A percentile compares a stretch with the other conserved stretches of the same genome.
Evolutionary conservation across 2,329 filamentous ascomycete genomes (phyloP).

Genomic region (Diaporthe humulicola): DNA sequence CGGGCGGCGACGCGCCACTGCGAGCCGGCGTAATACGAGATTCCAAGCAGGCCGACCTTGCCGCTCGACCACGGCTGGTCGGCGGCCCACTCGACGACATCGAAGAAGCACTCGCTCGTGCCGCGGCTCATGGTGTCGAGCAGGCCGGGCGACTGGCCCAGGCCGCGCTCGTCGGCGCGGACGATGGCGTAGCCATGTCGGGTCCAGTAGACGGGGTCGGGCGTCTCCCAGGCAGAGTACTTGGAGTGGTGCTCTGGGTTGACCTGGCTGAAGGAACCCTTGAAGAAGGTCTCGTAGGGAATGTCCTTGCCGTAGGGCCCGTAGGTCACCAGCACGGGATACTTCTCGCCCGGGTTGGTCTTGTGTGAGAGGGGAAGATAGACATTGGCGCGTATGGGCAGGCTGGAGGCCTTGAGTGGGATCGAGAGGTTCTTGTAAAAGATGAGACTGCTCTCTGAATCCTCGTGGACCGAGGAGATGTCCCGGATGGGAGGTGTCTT

Average conservation of each 20-base stretch:
- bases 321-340: conserved; percentile 77
- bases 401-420: conserved; percentile 43
- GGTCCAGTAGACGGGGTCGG: conserved; percentile 70
- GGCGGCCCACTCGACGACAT: conserved; percentile 64
- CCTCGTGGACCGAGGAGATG: conserved; percentile 39
- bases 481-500: conserved; percentile 40
- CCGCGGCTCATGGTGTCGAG: conserved; percentile 64
- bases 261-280: conserved; percentile 60
- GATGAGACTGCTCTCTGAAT: conserved; percentile 40
- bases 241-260: conserved; percentile 65
- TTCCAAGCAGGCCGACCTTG: conserved; percentile 62
- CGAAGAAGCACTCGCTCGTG: conserved; percentile 62
- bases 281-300: conserved; percentile 64
- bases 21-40: conserved; percentile 61
- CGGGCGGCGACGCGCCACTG: conserved; percentile 65
- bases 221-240: conserved; percentile 72
- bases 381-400: conserved; percentile 48
- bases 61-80: conserved; percentile 61
- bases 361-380: conserved; percentile 44
- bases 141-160: conserved; percentile 60
- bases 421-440: conserved; percentile 48
- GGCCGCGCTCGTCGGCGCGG: conserved; percentile 63
- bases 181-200: conserved; percentile 66
- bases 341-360: conserved; percentile 44
- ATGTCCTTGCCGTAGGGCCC: conserved; percentile 83